Percentiles rank a stretch among this genome's conserved stretches.
Evolutionary conservation across 2,329 filamentous ascomycete species (phyloP).

Genomic region (Seiridium cupressi): DNA sequence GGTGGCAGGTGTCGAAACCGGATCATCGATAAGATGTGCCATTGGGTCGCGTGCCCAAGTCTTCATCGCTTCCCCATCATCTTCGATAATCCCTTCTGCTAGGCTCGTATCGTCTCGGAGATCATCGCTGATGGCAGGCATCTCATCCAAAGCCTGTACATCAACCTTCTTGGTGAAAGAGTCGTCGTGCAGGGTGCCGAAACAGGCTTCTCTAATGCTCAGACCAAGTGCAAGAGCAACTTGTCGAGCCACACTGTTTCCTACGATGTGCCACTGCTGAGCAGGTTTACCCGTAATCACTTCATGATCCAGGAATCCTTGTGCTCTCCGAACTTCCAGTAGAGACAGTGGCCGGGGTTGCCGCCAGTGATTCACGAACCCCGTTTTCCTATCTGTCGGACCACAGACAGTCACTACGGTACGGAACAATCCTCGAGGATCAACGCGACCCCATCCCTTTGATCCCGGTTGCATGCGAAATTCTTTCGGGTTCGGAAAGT

Average conservation of each 20-base stretch:
- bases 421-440: conserved; percentile 51
- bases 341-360: conserved; percentile 62
- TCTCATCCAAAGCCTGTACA: background rate
- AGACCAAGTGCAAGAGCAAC: conserved; percentile 67
- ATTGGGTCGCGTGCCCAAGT: background rate
- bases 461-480: conserved; percentile 21
- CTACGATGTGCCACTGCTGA: conserved; percentile 65
- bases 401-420: conserved; percentile 59
- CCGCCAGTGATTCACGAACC: conserved; percentile 62
- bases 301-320: conserved; percentile 70
- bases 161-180: background rate
- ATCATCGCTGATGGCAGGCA: background rate
- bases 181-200: conserved; percentile 25
- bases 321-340: conserved; percentile 66
- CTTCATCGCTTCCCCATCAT: background rate
- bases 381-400: conserved; percentile 53
- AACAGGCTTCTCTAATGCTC: conserved; percentile 58
- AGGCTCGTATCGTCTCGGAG: no score
- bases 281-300: conserved; percentile 58
- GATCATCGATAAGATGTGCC: background rate
- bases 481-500: conserved; percentile 32
- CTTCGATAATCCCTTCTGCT: no score
- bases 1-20: background rate
- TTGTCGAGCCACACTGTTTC: conserved; percentile 73
- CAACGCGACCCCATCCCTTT: conserved; percentile 51